Evolutionary conservation across 768 basidiomycete species (phyloP).

Genomic region (Russula emetica): DNA sequence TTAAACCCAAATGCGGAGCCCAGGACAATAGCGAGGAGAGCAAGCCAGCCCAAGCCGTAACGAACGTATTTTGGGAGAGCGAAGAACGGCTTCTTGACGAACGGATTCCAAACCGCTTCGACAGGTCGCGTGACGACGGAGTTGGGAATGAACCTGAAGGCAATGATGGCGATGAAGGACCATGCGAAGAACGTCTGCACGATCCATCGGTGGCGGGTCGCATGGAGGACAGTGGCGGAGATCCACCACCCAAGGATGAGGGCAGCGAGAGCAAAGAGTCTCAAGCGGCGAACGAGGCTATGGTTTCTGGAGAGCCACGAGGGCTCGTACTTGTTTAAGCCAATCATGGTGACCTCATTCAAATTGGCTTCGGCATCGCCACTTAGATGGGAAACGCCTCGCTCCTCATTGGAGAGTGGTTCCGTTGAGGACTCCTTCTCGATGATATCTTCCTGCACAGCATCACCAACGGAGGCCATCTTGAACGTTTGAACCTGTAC

Average conservation of each 20-base stretch:
- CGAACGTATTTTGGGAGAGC: slow-evolving; percentile 49
- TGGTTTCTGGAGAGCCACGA: slow-evolving; percentile 26
- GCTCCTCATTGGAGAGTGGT: slow-evolving; percentile 32
- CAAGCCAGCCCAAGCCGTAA: slow-evolving; percentile 68
- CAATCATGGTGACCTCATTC: slow-evolving; percentile 1
- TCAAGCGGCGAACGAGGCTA: slow-evolving; percentile 31
- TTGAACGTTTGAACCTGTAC: not conserved
- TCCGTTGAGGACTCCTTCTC: slow-evolving; percentile 30
- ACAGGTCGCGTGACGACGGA: slow-evolving; percentile 68
- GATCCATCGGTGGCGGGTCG: slow-evolving; percentile 77
- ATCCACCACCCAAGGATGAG: slow-evolving; percentile 86
- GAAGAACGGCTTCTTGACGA: slow-evolving; percentile 66
- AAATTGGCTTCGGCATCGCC: slow-evolving; percentile 20
- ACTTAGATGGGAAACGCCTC: slow-evolving; percentile 8
- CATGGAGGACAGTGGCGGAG: slow-evolving; percentile 59
- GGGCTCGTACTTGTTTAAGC: slow-evolving; percentile 24
- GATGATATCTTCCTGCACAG: not conserved
- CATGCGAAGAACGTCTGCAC: slow-evolving; percentile 80
- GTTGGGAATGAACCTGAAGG: slow-evolving; percentile 80
- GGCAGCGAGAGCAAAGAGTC: slow-evolving; percentile 50
- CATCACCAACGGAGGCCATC: not conserved
- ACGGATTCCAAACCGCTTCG: slow-evolving; percentile 61
- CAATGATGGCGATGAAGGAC: slow-evolving; percentile 74
- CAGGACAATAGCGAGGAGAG: slow-evolving; percentile 70
- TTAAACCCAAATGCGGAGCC: slow-evolving; percentile 85